Percentiles rank a stretch among this genome's conserved stretches.
Conservation (phyloP, 2,329 filamentous ascomycete genomes). For the Botrytis galanthina region DNA sequence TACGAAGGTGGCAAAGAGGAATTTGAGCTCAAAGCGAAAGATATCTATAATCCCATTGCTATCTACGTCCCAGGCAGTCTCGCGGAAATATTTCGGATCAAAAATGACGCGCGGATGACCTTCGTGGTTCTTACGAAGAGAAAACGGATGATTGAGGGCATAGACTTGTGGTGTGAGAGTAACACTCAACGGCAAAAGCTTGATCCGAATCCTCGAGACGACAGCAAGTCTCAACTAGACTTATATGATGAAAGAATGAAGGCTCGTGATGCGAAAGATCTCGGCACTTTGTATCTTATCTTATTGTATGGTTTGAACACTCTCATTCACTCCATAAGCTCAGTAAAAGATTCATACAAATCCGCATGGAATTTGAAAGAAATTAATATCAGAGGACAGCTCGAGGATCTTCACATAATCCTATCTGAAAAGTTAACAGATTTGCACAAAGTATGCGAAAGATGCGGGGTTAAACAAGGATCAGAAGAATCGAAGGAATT, state of each 20-base stretch:
- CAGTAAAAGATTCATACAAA: neutral
- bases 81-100: neutral
- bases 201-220: neutral
- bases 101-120: neutral
- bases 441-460: neutral
- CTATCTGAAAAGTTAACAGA: neutral
- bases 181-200: neutral
- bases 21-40: neutral
- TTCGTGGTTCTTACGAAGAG: neutral
- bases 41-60: neutral
- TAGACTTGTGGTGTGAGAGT: neutral
- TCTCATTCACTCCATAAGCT: neutral
- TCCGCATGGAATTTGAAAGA: neutral
- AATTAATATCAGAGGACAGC: neutral
- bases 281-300: neutral
- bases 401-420: neutral
- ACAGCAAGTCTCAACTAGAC: neutral
- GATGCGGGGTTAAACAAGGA: neutral
- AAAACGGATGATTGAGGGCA: neutral
- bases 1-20: neutral
- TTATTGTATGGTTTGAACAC: neutral
- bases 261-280: neutral
- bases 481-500: neutral
- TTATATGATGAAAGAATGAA: neutral
- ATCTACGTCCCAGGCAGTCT: neutral